Evolutionary conservation across 2,329 filamentous ascomycete genomes (phyloP).

Genomic region (Diplocarpon rosae): DNA sequence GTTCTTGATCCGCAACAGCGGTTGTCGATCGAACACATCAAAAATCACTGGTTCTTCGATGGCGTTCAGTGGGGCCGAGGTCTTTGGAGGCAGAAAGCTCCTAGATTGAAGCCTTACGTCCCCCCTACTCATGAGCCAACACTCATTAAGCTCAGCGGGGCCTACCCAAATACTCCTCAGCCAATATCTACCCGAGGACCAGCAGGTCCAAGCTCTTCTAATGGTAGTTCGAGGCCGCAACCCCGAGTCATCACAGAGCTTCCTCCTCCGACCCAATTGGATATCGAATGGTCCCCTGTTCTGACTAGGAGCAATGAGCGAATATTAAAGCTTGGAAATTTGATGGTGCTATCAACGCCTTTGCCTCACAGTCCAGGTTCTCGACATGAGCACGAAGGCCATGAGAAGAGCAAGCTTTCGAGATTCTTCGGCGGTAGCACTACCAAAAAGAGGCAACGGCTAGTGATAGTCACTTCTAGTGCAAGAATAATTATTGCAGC

Average conservation of each 20-base stretch:
- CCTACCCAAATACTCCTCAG: constrained; percentile 26
- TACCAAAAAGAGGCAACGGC: constrained; percentile 81
- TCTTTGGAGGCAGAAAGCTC: constrained; percentile 84
- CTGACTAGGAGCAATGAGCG: constrained; percentile 83
- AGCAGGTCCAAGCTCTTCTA: constrained; percentile 28
- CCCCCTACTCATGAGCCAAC: constrained; percentile 64
- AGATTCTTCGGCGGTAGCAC: constrained; percentile 88
- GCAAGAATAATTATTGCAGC: constrained; percentile 84
- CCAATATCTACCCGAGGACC: constrained; percentile 23
- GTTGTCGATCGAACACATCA: constrained; percentile 89
- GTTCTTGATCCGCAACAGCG: constrained; percentile 79
- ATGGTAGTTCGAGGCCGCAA: constrained; percentile 44
- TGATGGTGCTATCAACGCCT: constrained; percentile 72
- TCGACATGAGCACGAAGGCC: constrained; percentile 56
- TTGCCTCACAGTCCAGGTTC: constrained; percentile 63
- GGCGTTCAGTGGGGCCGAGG: constrained; percentile 73
- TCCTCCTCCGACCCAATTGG: constrained; percentile 88
- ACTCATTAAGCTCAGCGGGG: constrained; percentile 59
- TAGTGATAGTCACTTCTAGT: constrained; percentile 92
- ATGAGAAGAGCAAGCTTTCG: constrained; percentile 89
- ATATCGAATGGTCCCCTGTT: constrained; percentile 98
- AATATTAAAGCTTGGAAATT: constrained; percentile 86
- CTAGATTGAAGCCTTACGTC: constrained; percentile 72
- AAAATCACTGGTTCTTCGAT: constrained; percentile 91
- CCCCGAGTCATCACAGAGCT: constrained; percentile 86